A percentile compares a stretch with the other conserved stretches of the same genome.
Evolutionary conservation across 495 filamentous ascomycete genomes (phyloP).

Genomic region (Xylaria longipes): DNA sequence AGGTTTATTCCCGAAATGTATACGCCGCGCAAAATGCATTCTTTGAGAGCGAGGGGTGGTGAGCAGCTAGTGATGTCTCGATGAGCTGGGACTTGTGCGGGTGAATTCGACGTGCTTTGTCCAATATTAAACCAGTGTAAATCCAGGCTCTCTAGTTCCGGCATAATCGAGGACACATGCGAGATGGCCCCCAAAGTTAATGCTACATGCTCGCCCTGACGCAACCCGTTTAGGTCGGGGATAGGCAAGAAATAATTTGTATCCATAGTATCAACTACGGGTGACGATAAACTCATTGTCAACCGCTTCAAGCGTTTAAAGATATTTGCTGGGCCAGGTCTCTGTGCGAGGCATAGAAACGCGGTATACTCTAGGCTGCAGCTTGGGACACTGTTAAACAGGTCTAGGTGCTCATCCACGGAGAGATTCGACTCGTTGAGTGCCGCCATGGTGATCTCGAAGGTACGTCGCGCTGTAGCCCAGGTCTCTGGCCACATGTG

Average conservation of each 20-base stretch:
- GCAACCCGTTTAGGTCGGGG: neutral
- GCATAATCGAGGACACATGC: neutral
- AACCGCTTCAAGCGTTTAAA: neutral
- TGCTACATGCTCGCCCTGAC: neutral
- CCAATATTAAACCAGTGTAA: neutral
- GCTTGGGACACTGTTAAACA: neutral
- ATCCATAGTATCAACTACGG: neutral
- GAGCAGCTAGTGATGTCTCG: neutral
- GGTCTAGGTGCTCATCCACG: neutral
- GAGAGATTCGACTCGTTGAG: neutral
- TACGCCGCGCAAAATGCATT: neutral
- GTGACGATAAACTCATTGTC: neutral
- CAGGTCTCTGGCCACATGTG: neutral
- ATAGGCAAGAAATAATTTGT: neutral
- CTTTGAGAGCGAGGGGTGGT: neutral
- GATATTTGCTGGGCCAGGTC: neutral
- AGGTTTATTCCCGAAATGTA: neutral
- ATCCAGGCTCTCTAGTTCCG: constrained; percentile 1
- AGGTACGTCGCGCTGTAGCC: neutral
- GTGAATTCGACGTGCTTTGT: neutral
- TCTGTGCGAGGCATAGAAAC: neutral
- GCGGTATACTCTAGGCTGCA: constrained; percentile 1
- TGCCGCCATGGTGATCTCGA: neutral
- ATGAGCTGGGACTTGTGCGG: neutral
- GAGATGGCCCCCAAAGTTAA: neutral